A percentile compares a stretch with the other conserved stretches of the same genome.
Conservation (phyloP, 2,329 filamentous ascomycete species). For the Aspergillus calidoustus region DNA sequence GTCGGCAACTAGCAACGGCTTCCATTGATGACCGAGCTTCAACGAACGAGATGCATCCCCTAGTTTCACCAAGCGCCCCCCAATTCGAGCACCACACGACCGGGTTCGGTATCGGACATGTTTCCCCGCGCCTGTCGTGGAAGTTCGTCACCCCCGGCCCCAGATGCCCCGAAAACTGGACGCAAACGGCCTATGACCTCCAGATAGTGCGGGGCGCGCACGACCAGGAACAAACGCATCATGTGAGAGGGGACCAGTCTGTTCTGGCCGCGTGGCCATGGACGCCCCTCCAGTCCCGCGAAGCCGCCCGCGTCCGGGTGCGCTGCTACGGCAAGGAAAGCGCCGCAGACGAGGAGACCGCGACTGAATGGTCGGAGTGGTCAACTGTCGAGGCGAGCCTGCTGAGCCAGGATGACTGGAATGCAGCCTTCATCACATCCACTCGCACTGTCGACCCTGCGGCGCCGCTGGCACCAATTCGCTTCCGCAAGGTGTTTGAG, state of each 20-base stretch:
- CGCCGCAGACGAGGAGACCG: not conserved
- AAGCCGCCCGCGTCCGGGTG: not conserved
- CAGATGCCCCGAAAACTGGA: not conserved
- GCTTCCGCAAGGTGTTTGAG: not conserved
- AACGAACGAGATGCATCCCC: too few species aligned
- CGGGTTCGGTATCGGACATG: not conserved
- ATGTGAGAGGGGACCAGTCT: not conserved
- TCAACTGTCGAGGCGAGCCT: not conserved
- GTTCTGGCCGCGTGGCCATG: conserved; percentile 5
- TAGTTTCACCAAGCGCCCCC: not conserved
- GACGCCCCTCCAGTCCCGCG: not conserved
- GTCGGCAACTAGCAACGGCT: too few species aligned
- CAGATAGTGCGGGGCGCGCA: not conserved
- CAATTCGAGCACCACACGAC: conserved; percentile 3
- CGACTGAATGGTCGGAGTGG: conserved; percentile 3
- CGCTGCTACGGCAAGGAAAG: not conserved
- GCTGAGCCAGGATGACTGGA: not conserved
- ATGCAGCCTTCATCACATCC: not conserved
- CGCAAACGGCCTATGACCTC: conserved; percentile 1
- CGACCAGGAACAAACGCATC: not conserved
- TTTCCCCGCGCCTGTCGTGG: conserved; percentile 1
- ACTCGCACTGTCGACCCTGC: not conserved
- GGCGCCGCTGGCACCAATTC: not conserved
- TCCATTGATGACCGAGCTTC: too few species aligned
- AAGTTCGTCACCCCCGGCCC: not conserved